Base-by-base conservation (phyloP, 345 rosid genomes). In the Durio zibethinus region DNA sequence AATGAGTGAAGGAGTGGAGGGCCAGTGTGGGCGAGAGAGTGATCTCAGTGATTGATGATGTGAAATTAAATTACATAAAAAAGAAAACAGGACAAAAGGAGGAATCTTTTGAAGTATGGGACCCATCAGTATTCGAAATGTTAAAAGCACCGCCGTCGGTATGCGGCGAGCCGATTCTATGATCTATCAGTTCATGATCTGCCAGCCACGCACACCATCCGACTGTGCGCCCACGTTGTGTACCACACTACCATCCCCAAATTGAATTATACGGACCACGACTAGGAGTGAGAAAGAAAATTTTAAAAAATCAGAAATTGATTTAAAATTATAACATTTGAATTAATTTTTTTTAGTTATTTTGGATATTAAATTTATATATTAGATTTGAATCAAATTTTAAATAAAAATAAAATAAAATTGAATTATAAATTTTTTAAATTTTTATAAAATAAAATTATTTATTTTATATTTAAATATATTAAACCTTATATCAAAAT, bases 131-230 rank as follows among this genome's bases (percentile, higher is more conserved):
- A 73, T 66, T 76, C 53, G 33, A 65, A 27, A 45, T 36, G 80
- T 53, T 12, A 18, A 56, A 72, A 65, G 76, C 80, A 79, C 53
- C 78, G 77, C 83, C 83, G 82, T 71, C 75, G 75, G 47, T 80
- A 74, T 63, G 87, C 80, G 82, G 89, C 84, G 84, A 82, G 20
- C 76, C 79, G 82, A 73, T 73, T 77, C 82, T 60, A 16, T 33
- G 23, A 14, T 77, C 82, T 60, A 16, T 33, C 25, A 14, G 7
- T 35, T n/a, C 47, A 16, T 21, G 40, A 68, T 42, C 2, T 12
- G 56, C 64, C 76, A 72, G 56, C 64, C 76, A 72, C 75, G 72
- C 38, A 18, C 53, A 25, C 59, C 40, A 7, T 33, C 35, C 50
- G 43, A n/a, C 36, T 3, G 7, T 54, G 7, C 35, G 7, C 35